Evolutionary conservation across 2,329 filamentous ascomycete species (phyloP), one percentile per base, ranked within the genome.

Genomic region (Podosphaera aphanis): DNA sequence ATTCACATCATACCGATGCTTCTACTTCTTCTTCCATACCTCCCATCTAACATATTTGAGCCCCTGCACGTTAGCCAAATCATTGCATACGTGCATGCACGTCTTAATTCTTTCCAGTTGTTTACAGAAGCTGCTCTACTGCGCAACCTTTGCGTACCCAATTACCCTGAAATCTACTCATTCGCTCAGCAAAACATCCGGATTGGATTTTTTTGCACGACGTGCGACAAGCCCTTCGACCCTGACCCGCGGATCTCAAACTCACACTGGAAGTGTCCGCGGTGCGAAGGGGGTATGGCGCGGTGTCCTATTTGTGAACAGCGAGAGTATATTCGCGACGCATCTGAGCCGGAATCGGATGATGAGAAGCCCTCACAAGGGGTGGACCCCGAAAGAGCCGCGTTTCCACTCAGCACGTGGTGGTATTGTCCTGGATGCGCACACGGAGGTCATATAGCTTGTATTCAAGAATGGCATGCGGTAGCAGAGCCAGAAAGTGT

Each of bases 381-480:
- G 25, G 46, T 47, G n/a, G 27, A 36, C 1, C 44, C 47, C 7
- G 27, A 23, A 16, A 25, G 15, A 10, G 8, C n/a, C n/a, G 2
- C 13, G 25, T 21, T 13, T n/a, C 13, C 35, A 4, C 35, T 39
- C 19, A 19, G 37, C 1, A 21, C 66, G 1, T 79, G 74, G 74
- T 78, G 71, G 71, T 73, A 72, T 52, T 79, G 74, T 48, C 68
- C 70, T 1, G 70, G 69, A 11, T 79, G 74, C 52, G 66, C 66
- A 1, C 74, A 79, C 52, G 74, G 74, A 23, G 74, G 74, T 0
- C 74, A 79, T 56, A 65, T 69, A 0, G 66, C 67, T 0, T 79
- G 74, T 48, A 63, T 79, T 1, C 65, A 69, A 46, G 64, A 64
- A 2, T 79, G 74, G 74, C 74, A 78, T 56, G 63, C 63, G 0